Base-by-base conservation (phyloP, 495 filamentous ascomycete genomes). In the Collariella sp. region DNA sequence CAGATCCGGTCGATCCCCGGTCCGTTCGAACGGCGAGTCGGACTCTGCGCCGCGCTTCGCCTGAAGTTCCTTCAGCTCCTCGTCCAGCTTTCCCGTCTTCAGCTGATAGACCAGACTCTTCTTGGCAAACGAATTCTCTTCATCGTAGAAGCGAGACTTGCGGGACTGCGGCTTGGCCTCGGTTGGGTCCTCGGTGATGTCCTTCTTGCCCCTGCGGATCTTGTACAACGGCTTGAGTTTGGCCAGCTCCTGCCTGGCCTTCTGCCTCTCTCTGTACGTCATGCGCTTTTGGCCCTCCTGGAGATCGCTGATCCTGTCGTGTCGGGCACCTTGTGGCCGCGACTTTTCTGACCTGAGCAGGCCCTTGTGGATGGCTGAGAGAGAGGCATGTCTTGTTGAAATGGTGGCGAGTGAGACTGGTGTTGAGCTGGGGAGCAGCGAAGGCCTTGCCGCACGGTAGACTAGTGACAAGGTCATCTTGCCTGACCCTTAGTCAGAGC, bases 131-230 rank as follows among this genome's bases (percentile, higher is more conserved):
- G 43, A 11, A 6, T 56, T 50, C 3, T 70, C 51, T 0, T 67
- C 66, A 40, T 76, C 70, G 56, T 70, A 58, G 60, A 78, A 78
- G 19, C 73, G 69, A 26, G 72, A 61, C 31, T 49, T 55, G 42
- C 74, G 67, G 12, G 74, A 66, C 54, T 67, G 55, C 11, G 62
- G 54, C 26, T 61, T 54, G n/a, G 62, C 58, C 19, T 64, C 62
- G n/a, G 54, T 62, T 7, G 64, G 65, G 23, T 60, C 54, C 16
- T 67, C 54, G 5, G 68, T 72, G 29, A 76, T 67, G 44, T 72
- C 69, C 52, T 73, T 75, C 58, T 76, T 77, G n/a, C 74, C 72
- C 47, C 62, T 72, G 35, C 53, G 63, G 26, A 77, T 72, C 41
- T 66, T 72, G 64, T 59, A 73, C 6, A 50, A 44, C 23, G 67